Base-by-base conservation (phyloP, 331 rosid genomes). In the Dryas integrifolia region DNA sequence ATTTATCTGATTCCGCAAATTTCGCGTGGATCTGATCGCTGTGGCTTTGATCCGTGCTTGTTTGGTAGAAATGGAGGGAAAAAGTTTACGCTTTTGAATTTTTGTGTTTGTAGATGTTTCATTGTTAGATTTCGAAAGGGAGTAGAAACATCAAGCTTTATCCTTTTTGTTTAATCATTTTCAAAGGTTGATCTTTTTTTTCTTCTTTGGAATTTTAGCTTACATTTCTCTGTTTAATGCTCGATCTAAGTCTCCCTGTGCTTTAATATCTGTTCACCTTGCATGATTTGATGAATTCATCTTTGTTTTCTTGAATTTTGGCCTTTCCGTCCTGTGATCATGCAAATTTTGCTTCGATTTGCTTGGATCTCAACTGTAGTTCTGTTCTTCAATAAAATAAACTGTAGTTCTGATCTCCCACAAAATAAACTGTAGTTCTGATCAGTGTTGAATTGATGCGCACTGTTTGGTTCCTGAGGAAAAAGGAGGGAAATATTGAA, bases 401-500 rank as follows among this genome's bases (percentile, higher is more conserved):
- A 30, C 18, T 44, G 16, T 46, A 21, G 52, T 44, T 49, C 3
- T 4, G 15, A 30, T 30, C 35, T 30, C 35, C 35, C 2, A 30
- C 0, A 30, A 30, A 30, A 30, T 30, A 30, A 52, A 30, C 18
- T 44, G 16, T 46, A 21, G 52, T 44, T 49, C 3, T 4, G 15
- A 30, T 30, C 35, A 30, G n/a, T 14, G 40, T 35, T 35, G 69
- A 14, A 48, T 60, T 52, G 75, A 5, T 30, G 35, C 35, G 35
- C 35, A 30, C 35, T 30, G 35, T 30, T 30, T 30, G 35, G 35
- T 60, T 67, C 45, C 60, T n/a, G 69, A 61, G 26, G 15, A 76
- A 80, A 65, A 46, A 8, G 45, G 55, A 51, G 72, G 82, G 78
- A 59, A 78, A 10, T 69, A 58, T 50, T 15, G 65, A 5, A 6